These are phyloP conservation scores for Kodamaea plutei DNA, from an alignment of 1,139 yeast species.

Conservation along the genomic window DNA sequence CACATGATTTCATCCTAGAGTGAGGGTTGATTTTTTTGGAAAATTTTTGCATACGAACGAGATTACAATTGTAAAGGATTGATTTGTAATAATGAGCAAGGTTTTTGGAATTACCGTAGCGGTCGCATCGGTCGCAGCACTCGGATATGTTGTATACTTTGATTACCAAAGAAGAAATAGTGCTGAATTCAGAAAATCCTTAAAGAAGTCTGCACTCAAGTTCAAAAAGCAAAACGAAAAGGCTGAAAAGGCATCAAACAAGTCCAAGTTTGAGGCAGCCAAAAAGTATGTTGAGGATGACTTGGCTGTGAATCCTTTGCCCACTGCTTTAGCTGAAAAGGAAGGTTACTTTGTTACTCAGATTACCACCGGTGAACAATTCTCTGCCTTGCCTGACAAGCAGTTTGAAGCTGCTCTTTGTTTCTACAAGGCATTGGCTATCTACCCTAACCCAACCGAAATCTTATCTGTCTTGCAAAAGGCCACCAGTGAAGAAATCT, in stretches of 20 bases:
- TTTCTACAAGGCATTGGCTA: conserved; percentile 92
- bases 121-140: conserved; percentile 46
- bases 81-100: conserved; percentile 42
- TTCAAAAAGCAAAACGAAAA: conserved; percentile 56
- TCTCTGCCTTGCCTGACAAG: conserved; percentile 52
- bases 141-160: conserved; percentile 83
- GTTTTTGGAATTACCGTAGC: conserved; percentile 49
- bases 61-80: too few relatives aligned
- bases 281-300: conserved; percentile 61
- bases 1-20: too few relatives aligned
- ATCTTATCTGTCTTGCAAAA: conserved; percentile 85
- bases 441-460: conserved; percentile 93
- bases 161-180: conserved; percentile 88
- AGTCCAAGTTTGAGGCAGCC: conserved; percentile 57
- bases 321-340: conserved; percentile 65
- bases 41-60: too few relatives aligned
- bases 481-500: conserved; percentile 75
- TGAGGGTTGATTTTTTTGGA: too few relatives aligned
- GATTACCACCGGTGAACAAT: conserved; percentile 79
- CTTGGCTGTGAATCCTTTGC: conserved; percentile 68
- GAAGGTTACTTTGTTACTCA: conserved; percentile 77
- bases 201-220: conserved; percentile 59
- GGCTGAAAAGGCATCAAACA: conserved; percentile 55
- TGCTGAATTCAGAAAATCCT: conserved; percentile 71
- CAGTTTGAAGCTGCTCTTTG: conserved; percentile 79